These are phyloP conservation scores for Acephala macrosclerotiorum DNA, from an alignment of 2,329 filamentous ascomycete genomes.

Conservation along the genomic window DNA sequence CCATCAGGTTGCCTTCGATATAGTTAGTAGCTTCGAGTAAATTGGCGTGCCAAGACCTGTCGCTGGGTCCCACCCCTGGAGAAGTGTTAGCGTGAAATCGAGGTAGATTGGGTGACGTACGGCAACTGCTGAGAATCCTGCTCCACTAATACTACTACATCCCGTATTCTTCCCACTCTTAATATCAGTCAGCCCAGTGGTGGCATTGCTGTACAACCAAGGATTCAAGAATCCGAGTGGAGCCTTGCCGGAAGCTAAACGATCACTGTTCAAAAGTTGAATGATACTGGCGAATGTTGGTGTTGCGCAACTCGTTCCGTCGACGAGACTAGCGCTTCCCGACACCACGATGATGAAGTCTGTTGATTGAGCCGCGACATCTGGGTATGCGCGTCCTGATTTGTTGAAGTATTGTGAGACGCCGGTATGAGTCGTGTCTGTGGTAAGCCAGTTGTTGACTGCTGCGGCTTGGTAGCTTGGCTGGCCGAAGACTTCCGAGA, in stretches of 20 bases:
- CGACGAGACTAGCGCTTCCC: constrained; percentile 48
- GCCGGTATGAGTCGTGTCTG: constrained; percentile 53
- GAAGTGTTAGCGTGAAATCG: constrained; percentile 6
- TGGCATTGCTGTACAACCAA: constrained; percentile 49
- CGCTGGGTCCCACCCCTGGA: constrained; percentile 53
- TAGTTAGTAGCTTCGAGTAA: constrained; percentile 29
- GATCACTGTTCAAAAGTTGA: constrained; percentile 67
- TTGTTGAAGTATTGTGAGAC: constrained; percentile 55
- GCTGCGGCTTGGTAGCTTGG: constrained; percentile 51
- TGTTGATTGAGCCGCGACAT: constrained; percentile 63
- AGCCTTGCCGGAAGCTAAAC: constrained; percentile 57
- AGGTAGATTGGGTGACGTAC: constrained; percentile 1
- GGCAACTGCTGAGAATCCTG: constrained; percentile 35
- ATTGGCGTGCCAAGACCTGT: constrained; percentile 55
- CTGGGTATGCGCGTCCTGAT: constrained; percentile 57
- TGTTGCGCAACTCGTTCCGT: constrained; percentile 60
- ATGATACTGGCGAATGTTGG: constrained; percentile 66
- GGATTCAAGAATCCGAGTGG: constrained; percentile 54
- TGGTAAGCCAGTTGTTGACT: constrained; percentile 53
- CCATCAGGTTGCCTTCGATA: constrained; percentile 24
- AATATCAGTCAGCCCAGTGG: constrained; percentile 51
- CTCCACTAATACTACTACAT: constrained; percentile 42
- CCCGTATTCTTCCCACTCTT: constrained; percentile 48
- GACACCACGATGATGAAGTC: constrained; percentile 55
- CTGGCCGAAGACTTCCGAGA: constrained; percentile 51